Percentiles rank a stretch among this genome's conserved stretches.
Conservation (phyloP, 805 yeast species). For the Yarrowia bubula region DNA sequence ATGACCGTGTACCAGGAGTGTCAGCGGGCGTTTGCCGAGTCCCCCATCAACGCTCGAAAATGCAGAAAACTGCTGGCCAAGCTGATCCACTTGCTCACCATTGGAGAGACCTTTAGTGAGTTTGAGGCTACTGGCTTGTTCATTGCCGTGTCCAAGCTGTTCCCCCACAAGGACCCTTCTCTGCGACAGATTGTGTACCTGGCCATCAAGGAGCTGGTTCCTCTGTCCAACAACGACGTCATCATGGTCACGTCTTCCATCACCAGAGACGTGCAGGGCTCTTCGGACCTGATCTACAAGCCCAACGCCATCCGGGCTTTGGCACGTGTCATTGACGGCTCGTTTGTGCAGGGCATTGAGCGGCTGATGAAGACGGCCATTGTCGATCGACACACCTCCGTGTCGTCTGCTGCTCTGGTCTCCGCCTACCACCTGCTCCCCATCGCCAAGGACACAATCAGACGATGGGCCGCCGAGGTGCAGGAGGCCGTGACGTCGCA, state of each 20-base stretch:
- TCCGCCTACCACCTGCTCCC: slow-evolving; percentile 88
- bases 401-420: slow-evolving; percentile 91
- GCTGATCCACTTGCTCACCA: slow-evolving; percentile 73
- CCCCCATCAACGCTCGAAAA: slow-evolving; percentile 83
- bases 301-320: slow-evolving; percentile 94
- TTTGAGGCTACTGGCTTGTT: slow-evolving; percentile 90
- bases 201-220: slow-evolving; percentile 86
- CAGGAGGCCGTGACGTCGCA: slow-evolving; percentile 79
- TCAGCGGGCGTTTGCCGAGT: slow-evolving; percentile 84
- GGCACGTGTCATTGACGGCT: slow-evolving; percentile 78
- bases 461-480: slow-evolving; percentile 90
- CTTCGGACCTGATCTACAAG: slow-evolving; percentile 71
- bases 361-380: slow-evolving; percentile 88
- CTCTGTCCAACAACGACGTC: slow-evolving; percentile 75
- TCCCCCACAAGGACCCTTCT: slow-evolving; percentile 83
- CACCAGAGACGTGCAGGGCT: slow-evolving; percentile 95
- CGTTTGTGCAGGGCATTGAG: slow-evolving; percentile 88
- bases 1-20: slow-evolving; percentile 98
- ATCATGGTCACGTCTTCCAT: slow-evolving; percentile 97
- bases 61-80: slow-evolving; percentile 82
- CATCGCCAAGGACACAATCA: slow-evolving; percentile 85
- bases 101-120: slow-evolving; percentile 83
- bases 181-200: slow-evolving; percentile 91
- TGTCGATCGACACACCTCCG: slow-evolving; percentile 83
- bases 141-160: slow-evolving; percentile 89